Percentiles rank a stretch among this genome's conserved stretches.
These are phyloP conservation scores for Capsella rubella DNA, from an alignment of 441 rosid genomes.

Conservation along the genomic window DNA sequence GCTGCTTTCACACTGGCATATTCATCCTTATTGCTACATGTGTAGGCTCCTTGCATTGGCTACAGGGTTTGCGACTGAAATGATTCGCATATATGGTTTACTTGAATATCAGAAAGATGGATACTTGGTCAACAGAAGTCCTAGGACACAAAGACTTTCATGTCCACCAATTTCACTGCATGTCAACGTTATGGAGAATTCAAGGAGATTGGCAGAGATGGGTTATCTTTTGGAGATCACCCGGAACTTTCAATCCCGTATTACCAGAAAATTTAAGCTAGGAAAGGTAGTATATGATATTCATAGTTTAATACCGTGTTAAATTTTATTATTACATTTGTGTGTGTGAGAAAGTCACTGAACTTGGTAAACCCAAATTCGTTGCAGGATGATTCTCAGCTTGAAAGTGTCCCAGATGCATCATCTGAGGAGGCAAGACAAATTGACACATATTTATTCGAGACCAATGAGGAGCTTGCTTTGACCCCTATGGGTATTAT, in stretches of 20 bases:
- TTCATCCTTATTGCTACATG: constrained; percentile 35
- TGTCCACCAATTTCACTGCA: constrained; percentile 63
- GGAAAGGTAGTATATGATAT: constrained; percentile 56
- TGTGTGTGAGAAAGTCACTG: constrained; percentile 48
- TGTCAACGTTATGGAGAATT: constrained; percentile 51
- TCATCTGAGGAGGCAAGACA: constrained; percentile 51
- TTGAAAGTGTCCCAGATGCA: constrained; percentile 57
- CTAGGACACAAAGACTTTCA: constrained; percentile 52
- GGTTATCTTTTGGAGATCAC: constrained; percentile 87
- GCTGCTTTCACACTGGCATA: constrained; percentile 40
- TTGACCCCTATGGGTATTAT: constrained; percentile 57
- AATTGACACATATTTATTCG: constrained; percentile 38
- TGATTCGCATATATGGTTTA: constrained; percentile 80
- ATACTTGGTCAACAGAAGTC: constrained; percentile 50
- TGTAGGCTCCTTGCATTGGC: constrained; percentile 89
- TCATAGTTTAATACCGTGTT: constrained; percentile 28
- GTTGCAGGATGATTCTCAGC: constrained; percentile 65
- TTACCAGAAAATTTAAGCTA: constrained; percentile 71
- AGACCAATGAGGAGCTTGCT: constrained; percentile 58
- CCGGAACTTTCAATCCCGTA: constrained; percentile 79
- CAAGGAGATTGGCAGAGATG: constrained; percentile 77
- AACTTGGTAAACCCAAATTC: constrained; percentile 51
- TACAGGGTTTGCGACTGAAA: constrained; percentile 81
- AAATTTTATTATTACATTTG: constrained; percentile 3
- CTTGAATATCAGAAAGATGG: constrained; percentile 66